A percentile compares a stretch with the other conserved stretches of the same genome.
These are phyloP conservation scores for Chaetothyriales sp. DNA, from an alignment of 2,329 filamentous ascomycete species.

Conservation along the genomic window DNA sequence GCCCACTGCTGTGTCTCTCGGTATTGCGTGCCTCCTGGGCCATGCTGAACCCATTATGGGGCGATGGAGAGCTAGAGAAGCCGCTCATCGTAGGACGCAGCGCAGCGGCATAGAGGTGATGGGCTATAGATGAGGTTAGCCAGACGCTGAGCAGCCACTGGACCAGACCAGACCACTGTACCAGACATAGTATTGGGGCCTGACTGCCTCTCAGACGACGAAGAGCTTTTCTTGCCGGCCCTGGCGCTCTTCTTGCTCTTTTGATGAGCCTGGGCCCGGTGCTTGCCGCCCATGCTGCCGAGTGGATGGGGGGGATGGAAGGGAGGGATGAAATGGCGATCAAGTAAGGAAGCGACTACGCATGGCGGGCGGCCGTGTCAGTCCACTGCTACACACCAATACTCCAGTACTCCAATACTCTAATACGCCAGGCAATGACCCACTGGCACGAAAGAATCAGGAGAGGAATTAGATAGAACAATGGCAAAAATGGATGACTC, in stretches of 20 bases:
- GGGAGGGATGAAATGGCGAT: not conserved
- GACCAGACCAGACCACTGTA: not conserved
- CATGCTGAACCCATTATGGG: slow-evolving; percentile 30
- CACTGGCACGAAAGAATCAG: too few relatives aligned
- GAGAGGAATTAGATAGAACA: too few relatives aligned
- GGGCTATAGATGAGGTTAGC: slow-evolving; percentile 8
- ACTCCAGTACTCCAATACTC: too few relatives aligned
- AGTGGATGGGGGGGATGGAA: not conserved
- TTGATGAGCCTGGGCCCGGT: slow-evolving; percentile 11
- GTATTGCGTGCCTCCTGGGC: slow-evolving; percentile 47
- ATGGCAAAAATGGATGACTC: too few relatives aligned
- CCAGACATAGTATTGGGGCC: slow-evolving; percentile 1
- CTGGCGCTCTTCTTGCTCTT: slow-evolving; percentile 7
- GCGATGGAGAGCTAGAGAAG: not conserved
- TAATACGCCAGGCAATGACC: too few relatives aligned
- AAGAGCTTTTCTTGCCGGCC: slow-evolving; percentile 6
- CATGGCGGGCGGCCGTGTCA: too few relatives aligned
- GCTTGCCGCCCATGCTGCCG: slow-evolving; percentile 15
- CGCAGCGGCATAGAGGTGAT: slow-evolving; percentile 1
- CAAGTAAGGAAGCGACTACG: not conserved
- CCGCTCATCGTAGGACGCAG: not conserved
- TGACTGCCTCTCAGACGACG: slow-evolving; percentile 9
- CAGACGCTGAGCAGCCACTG: not conserved
- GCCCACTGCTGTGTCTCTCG: slow-evolving; percentile 35
- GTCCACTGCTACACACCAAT: too few relatives aligned